Evolutionary conservation across 1,284 basidiomycete genomes (phyloP), one percentile per base, ranked within the genome.

Genomic region (Mycosarcoma mackinlayi): DNA sequence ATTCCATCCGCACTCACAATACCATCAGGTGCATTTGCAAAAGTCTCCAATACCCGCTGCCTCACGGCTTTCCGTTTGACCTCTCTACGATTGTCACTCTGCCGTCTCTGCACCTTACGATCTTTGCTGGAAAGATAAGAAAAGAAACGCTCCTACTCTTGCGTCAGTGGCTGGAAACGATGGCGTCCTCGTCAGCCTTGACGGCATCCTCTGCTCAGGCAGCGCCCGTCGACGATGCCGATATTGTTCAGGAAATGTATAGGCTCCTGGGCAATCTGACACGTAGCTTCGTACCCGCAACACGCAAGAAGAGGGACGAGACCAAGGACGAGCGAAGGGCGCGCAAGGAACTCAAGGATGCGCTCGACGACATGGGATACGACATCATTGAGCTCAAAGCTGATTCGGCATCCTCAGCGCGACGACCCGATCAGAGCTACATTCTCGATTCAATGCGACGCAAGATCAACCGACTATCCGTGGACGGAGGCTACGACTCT

Each of bases 401-500:
- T 6, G 52, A 67, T 24, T 39, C 63, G 3, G 41, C 60, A 4
- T 45, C 52, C 3, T 38, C 47, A 14, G 40, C 33, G 19, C 60
- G 45, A 27, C 51, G 60, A 19, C 45, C 45, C n/a, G 48, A 56
- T 41, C 59, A 63, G 23, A 45, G 52, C 38, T 49, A 47, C 40
- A 40, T 57, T 9, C 33, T 54, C 40, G 64, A 72, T 34, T 58
- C 60, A 31, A 54, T 72, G 24, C 59, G 55, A 25, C 59, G 69
- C 47, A 72, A 72, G 38, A 58, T 71, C 33, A 58, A 38, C 30
- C 31, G 62, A 0, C 16, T 65, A 34, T 70, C 67, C 16, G 64
- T 68, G 3, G 72, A 74, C 16, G 72, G 72, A 34, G 72, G 72
- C 4, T 70, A 74, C 48, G 64, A 71, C 18, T 61, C 68, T 9